Evolutionary conservation across 2,329 filamentous ascomycete species (phyloP).

Genomic region (Verticillium longisporum): DNA sequence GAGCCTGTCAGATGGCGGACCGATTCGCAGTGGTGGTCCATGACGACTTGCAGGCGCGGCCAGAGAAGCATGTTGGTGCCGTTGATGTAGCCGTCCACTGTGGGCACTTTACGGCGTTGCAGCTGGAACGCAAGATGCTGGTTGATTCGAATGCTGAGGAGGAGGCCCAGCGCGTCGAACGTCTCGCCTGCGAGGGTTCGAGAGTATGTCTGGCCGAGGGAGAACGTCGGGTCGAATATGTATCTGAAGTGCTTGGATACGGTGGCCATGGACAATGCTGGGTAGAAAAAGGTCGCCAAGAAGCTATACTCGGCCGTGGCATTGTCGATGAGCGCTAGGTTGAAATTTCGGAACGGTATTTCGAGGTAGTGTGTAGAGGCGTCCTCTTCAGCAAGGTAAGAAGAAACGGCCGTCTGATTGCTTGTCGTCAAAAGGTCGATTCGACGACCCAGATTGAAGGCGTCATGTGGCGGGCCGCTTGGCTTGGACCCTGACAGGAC

Average conservation of each 20-base stretch:
- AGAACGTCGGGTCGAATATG: slow-evolving; percentile 84
- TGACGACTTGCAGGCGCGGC: slow-evolving; percentile 90
- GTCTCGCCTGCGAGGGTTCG: slow-evolving; percentile 70
- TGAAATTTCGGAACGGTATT: slow-evolving; percentile 88
- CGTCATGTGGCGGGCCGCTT: slow-evolving; percentile 64
- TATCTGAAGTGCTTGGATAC: slow-evolving; percentile 80
- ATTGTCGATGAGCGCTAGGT: slow-evolving; percentile 89
- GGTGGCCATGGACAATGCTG: slow-evolving; percentile 64
- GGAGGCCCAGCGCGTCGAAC: slow-evolving; percentile 76
- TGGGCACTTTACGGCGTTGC: slow-evolving; percentile 83
- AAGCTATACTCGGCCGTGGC: slow-evolving; percentile 93
- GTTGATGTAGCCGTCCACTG: slow-evolving; percentile 87
- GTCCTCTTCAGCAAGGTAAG: slow-evolving; percentile 88
- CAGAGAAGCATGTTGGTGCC: slow-evolving; percentile 92
- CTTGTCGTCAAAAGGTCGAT: slow-evolving; percentile 72
- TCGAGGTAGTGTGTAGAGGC: slow-evolving; percentile 81
- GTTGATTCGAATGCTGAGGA: slow-evolving; percentile 89
- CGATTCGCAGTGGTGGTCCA: slow-evolving; percentile 88
- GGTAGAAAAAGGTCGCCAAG: slow-evolving; percentile 80
- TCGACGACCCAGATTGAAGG: slow-evolving; percentile 81
- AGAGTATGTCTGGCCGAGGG: slow-evolving; percentile 71
- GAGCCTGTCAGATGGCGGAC: slow-evolving; percentile 57
- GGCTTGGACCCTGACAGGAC: slow-evolving; percentile 46
- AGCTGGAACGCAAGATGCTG: slow-evolving; percentile 92
- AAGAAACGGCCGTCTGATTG: slow-evolving; percentile 71